These are phyloP conservation scores for Hypoxylon lienhwacheense DNA, from an alignment of 495 filamentous ascomycete genomes.

Conservation along the genomic window DNA sequence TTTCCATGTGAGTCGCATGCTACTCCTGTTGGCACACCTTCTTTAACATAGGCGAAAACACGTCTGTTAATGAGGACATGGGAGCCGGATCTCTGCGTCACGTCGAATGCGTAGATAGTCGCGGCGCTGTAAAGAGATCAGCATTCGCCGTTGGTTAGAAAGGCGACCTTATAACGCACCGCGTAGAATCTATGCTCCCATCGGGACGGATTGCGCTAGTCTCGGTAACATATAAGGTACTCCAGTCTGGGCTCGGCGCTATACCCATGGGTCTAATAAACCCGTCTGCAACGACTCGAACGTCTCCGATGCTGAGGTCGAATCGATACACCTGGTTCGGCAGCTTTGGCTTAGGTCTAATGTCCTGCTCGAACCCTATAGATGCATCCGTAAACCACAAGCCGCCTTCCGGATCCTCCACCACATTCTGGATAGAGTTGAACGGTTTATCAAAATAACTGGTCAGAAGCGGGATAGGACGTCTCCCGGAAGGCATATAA, in stretches of 20 bases:
- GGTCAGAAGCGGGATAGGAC: conserved; percentile 43
- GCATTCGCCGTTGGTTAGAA: background rate
- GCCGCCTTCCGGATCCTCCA: conserved; percentile 40
- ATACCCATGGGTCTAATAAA: conserved; percentile 49
- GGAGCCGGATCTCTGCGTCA: conserved; percentile 17
- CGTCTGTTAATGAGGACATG: conserved; percentile 53
- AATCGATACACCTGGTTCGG: conserved; percentile 53
- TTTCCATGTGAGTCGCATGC: conserved; percentile 48
- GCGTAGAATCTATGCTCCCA: conserved; percentile 24
- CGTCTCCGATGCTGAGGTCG: conserved; percentile 33
- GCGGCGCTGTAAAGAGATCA: conserved; percentile 24
- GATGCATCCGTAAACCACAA: conserved; percentile 57
- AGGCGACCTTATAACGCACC: conserved; percentile 4
- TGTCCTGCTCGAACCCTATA: conserved; percentile 46
- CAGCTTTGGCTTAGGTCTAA: conserved; percentile 46
- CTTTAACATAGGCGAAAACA: conserved; percentile 53
- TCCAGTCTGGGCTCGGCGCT: conserved; percentile 43
- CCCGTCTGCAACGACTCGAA: conserved; percentile 50
- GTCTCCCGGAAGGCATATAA: conserved; percentile 46
- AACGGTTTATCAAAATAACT: conserved; percentile 49
- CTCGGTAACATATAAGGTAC: conserved; percentile 49
- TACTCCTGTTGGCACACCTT: conserved; percentile 49
- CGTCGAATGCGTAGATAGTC: conserved; percentile 44
- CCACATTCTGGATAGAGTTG: conserved; percentile 52
- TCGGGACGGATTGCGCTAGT: conserved; percentile 38